Evolutionary conservation across 352 stramenopile genomes (phyloP).

Genomic region (Albugo candida): DNA sequence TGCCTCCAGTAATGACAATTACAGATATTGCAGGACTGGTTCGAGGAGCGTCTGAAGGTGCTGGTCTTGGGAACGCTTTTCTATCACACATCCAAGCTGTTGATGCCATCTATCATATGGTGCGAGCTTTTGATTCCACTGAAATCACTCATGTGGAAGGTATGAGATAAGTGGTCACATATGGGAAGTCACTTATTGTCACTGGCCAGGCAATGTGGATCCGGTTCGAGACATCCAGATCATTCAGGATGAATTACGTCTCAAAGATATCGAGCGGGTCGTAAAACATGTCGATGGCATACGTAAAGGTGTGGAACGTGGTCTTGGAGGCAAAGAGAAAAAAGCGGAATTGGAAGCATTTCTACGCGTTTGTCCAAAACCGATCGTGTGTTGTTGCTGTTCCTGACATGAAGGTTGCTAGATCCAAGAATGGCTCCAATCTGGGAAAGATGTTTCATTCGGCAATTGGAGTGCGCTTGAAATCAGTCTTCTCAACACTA

Average conservation of each 20-base stretch:
- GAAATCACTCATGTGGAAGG: constrained; percentile 98
- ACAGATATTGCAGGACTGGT: constrained; percentile 99
- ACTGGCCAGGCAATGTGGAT: constrained; percentile 85
- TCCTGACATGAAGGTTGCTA: too few relatives aligned
- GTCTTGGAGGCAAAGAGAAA: constrained; percentile 87
- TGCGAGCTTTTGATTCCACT: constrained; percentile 94
- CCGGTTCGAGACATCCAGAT: constrained; percentile 97
- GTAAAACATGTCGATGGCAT: constrained; percentile 50
- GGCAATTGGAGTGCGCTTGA: constrained; percentile 75
- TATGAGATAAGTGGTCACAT: not conserved
- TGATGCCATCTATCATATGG: constrained; percentile 96
- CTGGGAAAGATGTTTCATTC: constrained; percentile 82
- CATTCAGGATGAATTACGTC: constrained; percentile 94
- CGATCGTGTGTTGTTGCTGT: too few relatives aligned
- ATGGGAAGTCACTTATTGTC: not conserved
- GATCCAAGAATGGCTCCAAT: constrained; percentile 47
- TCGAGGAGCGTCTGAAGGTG: constrained; percentile 91
- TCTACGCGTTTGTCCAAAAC: constrained; percentile 24
- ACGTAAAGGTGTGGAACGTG: constrained; percentile 78
- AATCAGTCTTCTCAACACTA: constrained; percentile 82
- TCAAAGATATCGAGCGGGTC: constrained; percentile 93
- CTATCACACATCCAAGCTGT: constrained; percentile 98
- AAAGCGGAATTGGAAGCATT: constrained; percentile 86
- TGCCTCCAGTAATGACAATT: constrained; percentile 95
- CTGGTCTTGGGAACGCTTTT: constrained; percentile 98